Conservation (phyloP, 2,329 filamentous ascomycete genomes). For the Magnaporthiopsis rhizophila region DNA sequence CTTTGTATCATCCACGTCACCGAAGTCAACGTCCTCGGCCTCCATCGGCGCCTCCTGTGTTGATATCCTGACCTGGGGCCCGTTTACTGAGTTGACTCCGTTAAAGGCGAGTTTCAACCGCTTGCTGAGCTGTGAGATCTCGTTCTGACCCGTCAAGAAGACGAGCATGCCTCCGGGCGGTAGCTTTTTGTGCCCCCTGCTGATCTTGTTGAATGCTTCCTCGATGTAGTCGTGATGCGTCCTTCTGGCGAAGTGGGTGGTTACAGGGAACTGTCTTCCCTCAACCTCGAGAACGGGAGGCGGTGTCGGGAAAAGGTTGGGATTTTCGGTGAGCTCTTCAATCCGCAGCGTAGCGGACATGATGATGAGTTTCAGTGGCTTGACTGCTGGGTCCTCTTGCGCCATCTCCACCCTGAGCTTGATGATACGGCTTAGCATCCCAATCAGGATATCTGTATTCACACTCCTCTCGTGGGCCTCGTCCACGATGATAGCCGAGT, state of each 20-base stretch:
- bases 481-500: conserved; percentile 90
- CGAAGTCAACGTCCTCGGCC: conserved; percentile 80
- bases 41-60: conserved; percentile 73
- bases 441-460: conserved; percentile 97
- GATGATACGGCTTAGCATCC: conserved; percentile 90
- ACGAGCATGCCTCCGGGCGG: conserved; percentile 87
- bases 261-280: conserved; percentile 85
- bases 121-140: conserved; percentile 79
- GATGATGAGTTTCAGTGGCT: conserved; percentile 85
- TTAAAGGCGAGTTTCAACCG: conserved; percentile 62
- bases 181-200: conserved; percentile 78
- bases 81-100: conserved; percentile 45
- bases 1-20: conserved; percentile 61
- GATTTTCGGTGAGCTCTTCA: conserved; percentile 82
- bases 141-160: conserved; percentile 88
- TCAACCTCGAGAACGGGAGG: conserved; percentile 86
- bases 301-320: conserved; percentile 64
- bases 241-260: conserved; percentile 75
- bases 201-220: conserved; percentile 81
- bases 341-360: conserved; percentile 96
- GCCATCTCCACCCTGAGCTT: conserved; percentile 71
- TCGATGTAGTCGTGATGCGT: conserved; percentile 86
- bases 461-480: conserved; percentile 96
- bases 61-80: conserved; percentile 65
- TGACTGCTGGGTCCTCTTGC: conserved; percentile 59